A percentile compares a stretch with the other conserved stretches of the same genome.
These are phyloP conservation scores for Arabis hirsuta DNA, from an alignment of 345 rosid genomes.

Conservation along the genomic window DNA sequence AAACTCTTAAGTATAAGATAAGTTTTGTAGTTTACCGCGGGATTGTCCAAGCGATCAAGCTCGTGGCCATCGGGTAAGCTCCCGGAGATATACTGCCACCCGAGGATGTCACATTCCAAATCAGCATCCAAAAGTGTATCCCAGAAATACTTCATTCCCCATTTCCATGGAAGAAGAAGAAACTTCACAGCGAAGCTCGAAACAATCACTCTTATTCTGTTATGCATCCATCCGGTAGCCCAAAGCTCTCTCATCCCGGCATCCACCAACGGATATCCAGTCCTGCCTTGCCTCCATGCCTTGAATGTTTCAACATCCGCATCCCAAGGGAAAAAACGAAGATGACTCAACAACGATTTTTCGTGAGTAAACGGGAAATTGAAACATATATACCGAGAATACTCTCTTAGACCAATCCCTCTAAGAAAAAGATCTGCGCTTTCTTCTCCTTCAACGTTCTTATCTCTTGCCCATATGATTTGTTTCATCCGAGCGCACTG, in stretches of 20 bases:
- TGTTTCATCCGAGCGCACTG: constrained; percentile 72
- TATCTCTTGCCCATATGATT: constrained; percentile 76
- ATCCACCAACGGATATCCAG: constrained; percentile 94
- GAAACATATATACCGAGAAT: constrained; percentile 92
- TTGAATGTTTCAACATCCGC: constrained; percentile 65
- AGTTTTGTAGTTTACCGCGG: constrained; percentile 57
- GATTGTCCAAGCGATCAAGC: constrained; percentile 86
- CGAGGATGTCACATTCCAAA: constrained; percentile 84
- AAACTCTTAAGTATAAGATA: too few species aligned
- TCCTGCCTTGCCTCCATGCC: constrained; percentile 94
- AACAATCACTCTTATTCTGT: constrained; percentile 83
- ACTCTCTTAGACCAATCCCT: constrained; percentile 87
- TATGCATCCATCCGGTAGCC: constrained; percentile 98
- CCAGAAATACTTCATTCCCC: constrained; percentile 99
- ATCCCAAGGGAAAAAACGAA: constrained; percentile 82
- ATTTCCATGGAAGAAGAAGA: constrained; percentile 92
- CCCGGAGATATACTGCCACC: constrained; percentile 96
- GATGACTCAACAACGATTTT: constrained; percentile 63
- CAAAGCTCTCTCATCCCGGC: constrained; percentile 99
- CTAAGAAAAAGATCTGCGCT: constrained; percentile 68
- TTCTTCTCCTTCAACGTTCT: constrained; percentile 58
- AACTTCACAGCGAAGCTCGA: constrained; percentile 87
- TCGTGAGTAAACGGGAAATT: constrained; percentile 93
- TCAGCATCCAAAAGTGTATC: constrained; percentile 95
- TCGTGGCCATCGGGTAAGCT: constrained; percentile 96